A percentile compares a stretch with the other conserved stretches of the same genome.
Evolutionary conservation across 176 grass and related monocot species (phyloP).

Genomic region (Avena sativa): DNA sequence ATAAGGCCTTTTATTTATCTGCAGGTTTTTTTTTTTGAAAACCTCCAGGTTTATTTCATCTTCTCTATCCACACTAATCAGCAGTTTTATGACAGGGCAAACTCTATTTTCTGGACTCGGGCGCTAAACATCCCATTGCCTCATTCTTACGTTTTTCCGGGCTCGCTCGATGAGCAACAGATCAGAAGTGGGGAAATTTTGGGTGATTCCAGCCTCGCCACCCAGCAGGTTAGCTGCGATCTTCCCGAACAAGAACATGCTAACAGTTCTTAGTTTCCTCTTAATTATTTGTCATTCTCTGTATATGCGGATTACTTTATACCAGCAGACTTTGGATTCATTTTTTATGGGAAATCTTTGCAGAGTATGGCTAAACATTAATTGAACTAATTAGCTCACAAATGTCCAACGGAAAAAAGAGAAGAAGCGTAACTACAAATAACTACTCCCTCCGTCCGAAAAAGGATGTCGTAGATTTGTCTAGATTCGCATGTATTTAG

Average conservation of each 20-base stretch:
- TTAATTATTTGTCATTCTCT: background rate
- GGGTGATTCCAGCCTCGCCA: slow-evolving; percentile 12
- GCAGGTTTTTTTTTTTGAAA: no score
- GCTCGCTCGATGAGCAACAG: slow-evolving; percentile 42
- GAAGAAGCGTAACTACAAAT: background rate
- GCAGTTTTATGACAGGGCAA: slow-evolving; percentile 67
- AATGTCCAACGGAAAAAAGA: background rate
- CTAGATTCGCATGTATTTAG: no score
- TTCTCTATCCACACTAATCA: slow-evolving; percentile 6
- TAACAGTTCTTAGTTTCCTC: slow-evolving; percentile 38
- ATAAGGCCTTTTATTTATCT: background rate
- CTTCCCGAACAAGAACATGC: slow-evolving; percentile 9
- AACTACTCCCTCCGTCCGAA: background rate
- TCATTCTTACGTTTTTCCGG: slow-evolving; percentile 76
- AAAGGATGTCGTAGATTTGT: no score
- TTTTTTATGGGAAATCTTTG: background rate
- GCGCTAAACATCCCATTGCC: slow-evolving; percentile 88
- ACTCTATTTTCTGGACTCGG: slow-evolving; percentile 95
- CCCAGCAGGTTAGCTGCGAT: slow-evolving; percentile 40
- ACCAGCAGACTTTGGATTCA: background rate
- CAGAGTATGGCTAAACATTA: background rate
- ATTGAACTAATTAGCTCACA: background rate
- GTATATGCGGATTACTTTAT: background rate
- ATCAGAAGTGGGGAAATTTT: background rate
- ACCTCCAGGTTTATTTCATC: slow-evolving; percentile 4